Evolutionary conservation across 306 rosid species (phyloP).

Genomic region (Quillaja saponaria): DNA sequence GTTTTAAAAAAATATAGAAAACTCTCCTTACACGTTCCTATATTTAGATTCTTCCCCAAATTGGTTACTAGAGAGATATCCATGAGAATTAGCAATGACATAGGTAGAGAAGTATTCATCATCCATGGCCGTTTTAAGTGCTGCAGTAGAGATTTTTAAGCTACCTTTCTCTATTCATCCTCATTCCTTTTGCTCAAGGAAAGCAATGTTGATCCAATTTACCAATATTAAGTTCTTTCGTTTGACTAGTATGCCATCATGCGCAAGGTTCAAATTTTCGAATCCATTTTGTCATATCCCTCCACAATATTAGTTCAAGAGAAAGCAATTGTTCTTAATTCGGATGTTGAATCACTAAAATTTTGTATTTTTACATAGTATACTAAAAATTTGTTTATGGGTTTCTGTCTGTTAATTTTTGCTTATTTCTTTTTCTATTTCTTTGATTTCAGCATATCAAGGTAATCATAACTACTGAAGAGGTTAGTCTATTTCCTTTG

Average conservation of each 20-base stretch:
- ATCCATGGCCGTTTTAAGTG: too few relatives aligned
- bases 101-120: too few relatives aligned
- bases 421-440: conserved; percentile 16
- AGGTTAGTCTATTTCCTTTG: conserved; percentile 52
- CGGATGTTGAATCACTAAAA: conserved; percentile 51
- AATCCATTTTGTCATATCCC: conserved; percentile 85
- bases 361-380: background rate
- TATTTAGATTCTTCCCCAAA: too few relatives aligned
- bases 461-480: conserved; percentile 93
- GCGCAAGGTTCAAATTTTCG: conserved; percentile 84
- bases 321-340: conserved; percentile 87
- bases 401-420: background rate
- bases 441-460: conserved; percentile 76
- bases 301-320: conserved; percentile 89
- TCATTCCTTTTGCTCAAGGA: too few relatives aligned
- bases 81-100: too few relatives aligned
- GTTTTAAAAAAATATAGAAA: too few relatives aligned
- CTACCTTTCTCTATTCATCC: too few relatives aligned
- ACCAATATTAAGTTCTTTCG: too few relatives aligned
- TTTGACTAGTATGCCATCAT: conserved; percentile 84
- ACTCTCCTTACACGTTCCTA: too few relatives aligned
- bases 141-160: too few relatives aligned
- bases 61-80: too few relatives aligned
- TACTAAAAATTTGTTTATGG: background rate
- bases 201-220: too few relatives aligned